Evolutionary conservation across 164 flowering plant species (phyloP), one percentile per base, ranked within the genome.

Genomic region (Litsea cubeba): DNA sequence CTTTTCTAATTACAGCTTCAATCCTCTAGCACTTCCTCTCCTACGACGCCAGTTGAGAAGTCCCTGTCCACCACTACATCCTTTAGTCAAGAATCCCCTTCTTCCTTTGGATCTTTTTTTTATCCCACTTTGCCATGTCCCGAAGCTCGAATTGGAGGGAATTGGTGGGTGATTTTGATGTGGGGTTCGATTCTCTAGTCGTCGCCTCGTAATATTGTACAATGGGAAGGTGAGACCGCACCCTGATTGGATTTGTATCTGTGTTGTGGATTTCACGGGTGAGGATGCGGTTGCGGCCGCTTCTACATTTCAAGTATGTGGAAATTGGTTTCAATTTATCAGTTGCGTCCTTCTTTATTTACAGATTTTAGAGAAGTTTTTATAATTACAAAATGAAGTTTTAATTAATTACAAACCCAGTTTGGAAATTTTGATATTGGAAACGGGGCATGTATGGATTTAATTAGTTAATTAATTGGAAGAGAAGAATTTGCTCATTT

Each of bases 1-100:
- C 26, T 67, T 73, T 0, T 73, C 89, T 58, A 95, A 93, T 86
- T 93, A 95, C 91, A 87, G 78, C 79, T 88, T 95, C 83, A 96
- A 95, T 87, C 83, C 77, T 95, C 10, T 91, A 92, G 94, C 90
- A 98, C 67, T 77, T 90, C 57, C 81, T 72, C 58, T 77, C 90
- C 72, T 58, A 83, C 15, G 35, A 79, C 1, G 50, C 2, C 26
- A 25, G 11, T 50, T 81, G 81, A 1, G 89, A 87, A 65, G 73
- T 90, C 12, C 77, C 87, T 2, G 83, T 90, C 49, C 97, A 92
- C 81, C 88, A 93, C 15, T 90, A 89, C 78, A 75, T 90, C 64
- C 81, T 92, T 5, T 62, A 88, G 0, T 81, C 88, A 10, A 75
- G 94, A 68, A 89, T 91, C 69, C 71, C 82, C 0, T 88, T 83